Conservation (phyloP, 2,329 filamentous ascomycete species). For the Dendryphion nanum region DNA sequence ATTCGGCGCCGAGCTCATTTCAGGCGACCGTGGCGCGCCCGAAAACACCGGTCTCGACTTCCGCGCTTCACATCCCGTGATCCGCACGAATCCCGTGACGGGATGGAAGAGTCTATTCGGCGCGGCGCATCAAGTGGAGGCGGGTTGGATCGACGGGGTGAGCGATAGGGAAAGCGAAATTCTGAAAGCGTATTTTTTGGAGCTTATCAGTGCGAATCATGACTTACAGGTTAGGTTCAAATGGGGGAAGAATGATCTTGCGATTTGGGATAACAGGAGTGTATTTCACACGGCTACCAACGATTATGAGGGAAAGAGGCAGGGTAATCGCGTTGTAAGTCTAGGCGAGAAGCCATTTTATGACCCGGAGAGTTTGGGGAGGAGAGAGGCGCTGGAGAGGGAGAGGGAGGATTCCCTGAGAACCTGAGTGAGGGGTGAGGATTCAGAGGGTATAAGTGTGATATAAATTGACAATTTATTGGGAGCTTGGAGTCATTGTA, state of each 20-base stretch:
- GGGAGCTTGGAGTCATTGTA: too few species aligned
- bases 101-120: conserved; percentile 54
- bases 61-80: conserved; percentile 50
- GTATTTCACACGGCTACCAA: conserved; percentile 62
- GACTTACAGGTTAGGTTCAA: conserved; percentile 57
- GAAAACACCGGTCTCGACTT: conserved; percentile 50
- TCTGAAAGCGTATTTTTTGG: conserved; percentile 30
- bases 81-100: conserved; percentile 58
- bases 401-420: too few species aligned
- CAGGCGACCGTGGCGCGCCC: conserved; percentile 48
- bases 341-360: conserved; percentile 58
- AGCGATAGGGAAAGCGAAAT: conserved; percentile 39
- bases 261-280: conserved; percentile 57
- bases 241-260: conserved; percentile 40
- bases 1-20: conserved; percentile 17
- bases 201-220: conserved; percentile 55
- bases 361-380: conserved; percentile 45
- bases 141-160: conserved; percentile 40
- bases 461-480: too few species aligned
- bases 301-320: conserved; percentile 58
- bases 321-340: conserved; percentile 54
- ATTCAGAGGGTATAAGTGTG: too few species aligned
- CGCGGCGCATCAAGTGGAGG: conserved; percentile 3
- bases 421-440: too few species aligned
- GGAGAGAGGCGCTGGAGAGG: not conserved